phyloP scores from a whole-genome alignment of 257 asterid genomes.

The Rubia yunnanensis region DNA sequence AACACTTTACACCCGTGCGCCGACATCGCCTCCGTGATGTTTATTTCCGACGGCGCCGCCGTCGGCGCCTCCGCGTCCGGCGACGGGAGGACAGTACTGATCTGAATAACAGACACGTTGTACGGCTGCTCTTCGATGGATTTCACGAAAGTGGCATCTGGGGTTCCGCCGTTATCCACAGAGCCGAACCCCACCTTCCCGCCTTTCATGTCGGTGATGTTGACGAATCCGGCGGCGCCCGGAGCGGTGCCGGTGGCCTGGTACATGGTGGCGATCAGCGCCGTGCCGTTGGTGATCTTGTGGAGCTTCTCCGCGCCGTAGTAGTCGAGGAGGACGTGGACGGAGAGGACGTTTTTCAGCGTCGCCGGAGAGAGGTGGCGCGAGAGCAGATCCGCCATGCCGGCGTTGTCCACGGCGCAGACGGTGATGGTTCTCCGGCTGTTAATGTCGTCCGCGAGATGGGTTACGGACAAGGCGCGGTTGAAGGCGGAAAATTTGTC shows the following conservation, averaged over 20 bases:
- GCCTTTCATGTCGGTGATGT: constrained; percentile 46
- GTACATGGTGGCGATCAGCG: constrained; percentile 55
- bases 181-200: constrained; percentile 62
- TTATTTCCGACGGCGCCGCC: constrained; percentile 42
- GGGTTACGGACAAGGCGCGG: constrained; percentile 48
- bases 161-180: constrained; percentile 19
- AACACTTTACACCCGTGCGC: constrained; percentile 66
- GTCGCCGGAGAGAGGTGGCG: constrained; percentile 33
- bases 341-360: constrained; percentile 44
- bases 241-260: constrained; percentile 70
- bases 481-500: constrained; percentile 54
- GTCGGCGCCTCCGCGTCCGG: constrained; percentile 66
- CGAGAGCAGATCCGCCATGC: constrained; percentile 51
- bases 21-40: constrained; percentile 48
- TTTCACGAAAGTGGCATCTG: constrained; percentile 40
- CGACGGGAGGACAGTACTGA: constrained; percentile 41
- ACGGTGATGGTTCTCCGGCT: constrained; percentile 52
- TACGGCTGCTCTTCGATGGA: constrained; percentile 37
- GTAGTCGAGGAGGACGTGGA: constrained; percentile 68
- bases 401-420: constrained; percentile 54
- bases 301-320: constrained; percentile 65
- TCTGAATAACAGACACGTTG: constrained; percentile 64
- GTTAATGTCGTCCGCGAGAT: constrained; percentile 60
- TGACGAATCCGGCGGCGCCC: constrained; percentile 63
- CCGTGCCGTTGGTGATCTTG: constrained; percentile 54